Conservation (phyloP, 192 early-diverging fungal genomes). For the Linnemannia hyalina region DNA sequence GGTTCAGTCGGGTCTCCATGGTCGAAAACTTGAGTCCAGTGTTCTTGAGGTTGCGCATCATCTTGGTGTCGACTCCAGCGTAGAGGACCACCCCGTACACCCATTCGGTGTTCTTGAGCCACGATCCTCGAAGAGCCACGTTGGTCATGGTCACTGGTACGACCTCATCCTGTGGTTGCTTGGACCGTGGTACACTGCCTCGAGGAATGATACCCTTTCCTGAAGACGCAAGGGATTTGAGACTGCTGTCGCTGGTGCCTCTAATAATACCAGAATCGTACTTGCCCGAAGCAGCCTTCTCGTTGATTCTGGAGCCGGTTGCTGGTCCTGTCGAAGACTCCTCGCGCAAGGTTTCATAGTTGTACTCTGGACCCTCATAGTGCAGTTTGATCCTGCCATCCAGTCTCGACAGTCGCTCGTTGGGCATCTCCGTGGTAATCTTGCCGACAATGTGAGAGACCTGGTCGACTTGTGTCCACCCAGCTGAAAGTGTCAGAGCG, state of each 20-base stretch:
- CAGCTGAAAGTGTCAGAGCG: conserved; percentile 82
- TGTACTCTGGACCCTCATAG: conserved; percentile 35
- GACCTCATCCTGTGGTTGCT: conserved; percentile 66
- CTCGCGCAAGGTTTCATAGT: conserved; percentile 26
- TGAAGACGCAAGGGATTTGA: conserved; percentile 18
- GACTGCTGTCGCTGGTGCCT: conserved; percentile 19
- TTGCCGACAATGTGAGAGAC: conserved; percentile 71
- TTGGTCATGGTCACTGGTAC: conserved; percentile 90
- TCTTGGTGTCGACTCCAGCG: conserved; percentile 96
- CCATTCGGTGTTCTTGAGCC: conserved; percentile 95
- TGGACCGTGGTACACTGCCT: background rate
- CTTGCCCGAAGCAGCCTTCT: background rate
- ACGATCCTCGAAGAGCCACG: conserved; percentile 90
- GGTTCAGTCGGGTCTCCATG: conserved; percentile 79
- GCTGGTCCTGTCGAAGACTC: background rate
- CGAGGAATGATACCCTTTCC: background rate
- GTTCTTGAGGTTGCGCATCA: conserved; percentile 90
- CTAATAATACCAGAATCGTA: background rate
- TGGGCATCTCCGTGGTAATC: conserved; percentile 93
- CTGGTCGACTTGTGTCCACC: conserved; percentile 76
- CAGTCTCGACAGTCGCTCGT: conserved; percentile 93
- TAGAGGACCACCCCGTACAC: conserved; percentile 91
- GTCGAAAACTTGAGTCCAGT: conserved; percentile 79
- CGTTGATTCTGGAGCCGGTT: background rate
- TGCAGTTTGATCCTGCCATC: conserved; percentile 72